Evolutionary conservation across 352 stramenopile genomes (phyloP).

Genomic region (Phytophthora constricta): DNA sequence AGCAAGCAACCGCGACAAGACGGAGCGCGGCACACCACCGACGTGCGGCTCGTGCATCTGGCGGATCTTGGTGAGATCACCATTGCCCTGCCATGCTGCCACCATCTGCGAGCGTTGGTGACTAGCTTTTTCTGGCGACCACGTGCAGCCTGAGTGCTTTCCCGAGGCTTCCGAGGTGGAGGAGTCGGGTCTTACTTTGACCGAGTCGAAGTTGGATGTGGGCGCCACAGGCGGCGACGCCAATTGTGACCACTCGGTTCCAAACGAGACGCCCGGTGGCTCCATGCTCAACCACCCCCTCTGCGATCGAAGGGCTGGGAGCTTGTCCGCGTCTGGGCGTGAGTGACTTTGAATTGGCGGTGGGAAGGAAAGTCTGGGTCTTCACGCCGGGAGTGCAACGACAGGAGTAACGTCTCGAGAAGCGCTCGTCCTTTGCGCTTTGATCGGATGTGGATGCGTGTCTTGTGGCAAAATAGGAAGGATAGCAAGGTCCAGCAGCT

Average conservation of each 20-base stretch:
- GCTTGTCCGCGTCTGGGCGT: constrained; percentile 22
- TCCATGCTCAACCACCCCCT: constrained; percentile 40
- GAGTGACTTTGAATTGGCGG: constrained; percentile 34
- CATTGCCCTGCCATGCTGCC: constrained; percentile 24
- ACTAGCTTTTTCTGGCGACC: constrained; percentile 28
- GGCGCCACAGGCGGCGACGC: constrained; percentile 6
- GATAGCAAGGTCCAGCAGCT: too few relatives aligned
- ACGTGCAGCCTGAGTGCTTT: constrained; percentile 33
- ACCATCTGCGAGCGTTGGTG: constrained; percentile 35
- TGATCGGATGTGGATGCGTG: too few relatives aligned
- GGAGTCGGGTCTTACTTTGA: constrained; percentile 23
- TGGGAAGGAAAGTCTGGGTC: constrained; percentile 7
- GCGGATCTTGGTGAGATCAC: constrained; percentile 17
- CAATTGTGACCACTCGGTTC: constrained; percentile 24
- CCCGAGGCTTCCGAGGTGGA: constrained; percentile 13
- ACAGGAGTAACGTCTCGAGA: constrained; percentile 26
- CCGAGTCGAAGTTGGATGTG: constrained; percentile 34
- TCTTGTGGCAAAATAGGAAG: not conserved
- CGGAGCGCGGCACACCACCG: constrained; percentile 34
- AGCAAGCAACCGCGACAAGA: constrained; percentile 32
- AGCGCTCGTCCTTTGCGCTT: not conserved
- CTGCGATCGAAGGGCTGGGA: constrained; percentile 42
- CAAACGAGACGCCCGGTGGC: too few relatives aligned
- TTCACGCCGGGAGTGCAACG: not conserved
- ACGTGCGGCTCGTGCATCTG: constrained; percentile 39